Evolutionary conservation across 2,329 filamentous ascomycete species (phyloP), one percentile per base, ranked within the genome.

Genomic region (Aspergillus sp.): DNA sequence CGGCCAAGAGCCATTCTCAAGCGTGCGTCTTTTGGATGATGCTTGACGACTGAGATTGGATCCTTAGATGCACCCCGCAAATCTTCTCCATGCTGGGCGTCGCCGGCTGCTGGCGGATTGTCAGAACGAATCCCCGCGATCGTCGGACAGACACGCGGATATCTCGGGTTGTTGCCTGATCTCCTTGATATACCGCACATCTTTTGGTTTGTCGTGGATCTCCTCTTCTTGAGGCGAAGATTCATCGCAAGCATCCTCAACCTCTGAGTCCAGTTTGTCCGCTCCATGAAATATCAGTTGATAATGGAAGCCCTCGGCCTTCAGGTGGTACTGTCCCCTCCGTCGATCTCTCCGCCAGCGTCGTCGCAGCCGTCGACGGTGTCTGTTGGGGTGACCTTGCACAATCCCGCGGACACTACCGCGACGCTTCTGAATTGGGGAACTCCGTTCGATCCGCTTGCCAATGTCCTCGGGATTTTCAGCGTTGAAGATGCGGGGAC

Each of bases 361-460:
- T 32, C 44, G 7, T 32, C 39, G 2, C 30, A 42, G 19, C 32
- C 49, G 13, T 30, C 43, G 16, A 34, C 37, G 8, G 30, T 53
- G 13, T 43, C 47, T n/a, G 37, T 57, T 29, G 42, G 45, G 16
- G 47, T 55, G 20, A 40, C 47, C 2, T 34, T 58, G 13, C 34
- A 43, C 15, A 63, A 61, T 25, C 37, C 42, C 1, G 46, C 50
- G 0, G 29, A 45, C 4, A 30, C 44, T 2, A 34, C 51, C 10
- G 34, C 61, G 10, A 62, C 52, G 1, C 26, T 64, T 4, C 42
- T 65, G 3, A 50, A 42, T 37, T 65, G 60, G 60, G 51, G 47
- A 3, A 58, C 48, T 4, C 59, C 58, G 1, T 43, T 64, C 3
- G 61, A 63, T 31, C 37, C 45, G 5, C 42, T 39, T 5, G 57